Evolutionary conservation across 2,329 filamentous ascomycete genomes (phyloP).

Genomic region (Neofusicoccum cordaticola): DNA sequence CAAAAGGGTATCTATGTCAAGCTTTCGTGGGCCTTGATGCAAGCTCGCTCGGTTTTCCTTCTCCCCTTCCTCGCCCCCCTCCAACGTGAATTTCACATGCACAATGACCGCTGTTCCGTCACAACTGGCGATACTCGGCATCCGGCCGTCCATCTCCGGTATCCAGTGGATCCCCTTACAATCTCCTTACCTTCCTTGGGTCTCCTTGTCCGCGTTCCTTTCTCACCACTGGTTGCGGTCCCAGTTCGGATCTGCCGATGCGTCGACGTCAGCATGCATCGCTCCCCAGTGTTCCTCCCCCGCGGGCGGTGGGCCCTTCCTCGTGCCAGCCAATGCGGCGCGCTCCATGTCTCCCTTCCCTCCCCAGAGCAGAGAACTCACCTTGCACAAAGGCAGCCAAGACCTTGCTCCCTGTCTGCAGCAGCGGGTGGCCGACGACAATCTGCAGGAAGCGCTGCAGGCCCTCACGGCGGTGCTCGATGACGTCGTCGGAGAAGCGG

Average conservation of each 20-base stretch:
- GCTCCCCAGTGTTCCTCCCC: background rate
- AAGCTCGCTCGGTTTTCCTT: conserved; percentile 5
- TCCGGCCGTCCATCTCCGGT: background rate
- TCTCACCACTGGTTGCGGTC: conserved; percentile 18
- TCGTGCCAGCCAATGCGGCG: too few species aligned
- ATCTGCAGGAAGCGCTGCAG: conserved; percentile 96
- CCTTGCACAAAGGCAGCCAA: conserved; percentile 95
- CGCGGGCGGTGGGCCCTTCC: too few species aligned
- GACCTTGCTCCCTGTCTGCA: conserved; percentile 98
- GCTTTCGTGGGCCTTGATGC: conserved; percentile 12
- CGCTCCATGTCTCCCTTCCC: too few species aligned
- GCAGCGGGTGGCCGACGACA: conserved; percentile 89
- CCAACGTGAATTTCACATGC: background rate
- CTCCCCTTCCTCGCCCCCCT: background rate
- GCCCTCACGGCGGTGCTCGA: conserved; percentile 87
- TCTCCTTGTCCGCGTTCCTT: background rate
- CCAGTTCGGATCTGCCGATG: conserved; percentile 15
- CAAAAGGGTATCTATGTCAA: conserved; percentile 16
- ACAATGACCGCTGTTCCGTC: background rate
- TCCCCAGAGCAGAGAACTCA: conserved; percentile 38
- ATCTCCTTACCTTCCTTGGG: background rate
- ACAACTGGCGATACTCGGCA: too few species aligned
- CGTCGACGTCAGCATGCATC: background rate
- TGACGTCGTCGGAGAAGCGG: conserved; percentile 96
- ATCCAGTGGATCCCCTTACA: background rate